Base-by-base conservation (phyloP, 2,329 filamentous ascomycete genomes). In the Drechslerella stenobrocha region DNA sequence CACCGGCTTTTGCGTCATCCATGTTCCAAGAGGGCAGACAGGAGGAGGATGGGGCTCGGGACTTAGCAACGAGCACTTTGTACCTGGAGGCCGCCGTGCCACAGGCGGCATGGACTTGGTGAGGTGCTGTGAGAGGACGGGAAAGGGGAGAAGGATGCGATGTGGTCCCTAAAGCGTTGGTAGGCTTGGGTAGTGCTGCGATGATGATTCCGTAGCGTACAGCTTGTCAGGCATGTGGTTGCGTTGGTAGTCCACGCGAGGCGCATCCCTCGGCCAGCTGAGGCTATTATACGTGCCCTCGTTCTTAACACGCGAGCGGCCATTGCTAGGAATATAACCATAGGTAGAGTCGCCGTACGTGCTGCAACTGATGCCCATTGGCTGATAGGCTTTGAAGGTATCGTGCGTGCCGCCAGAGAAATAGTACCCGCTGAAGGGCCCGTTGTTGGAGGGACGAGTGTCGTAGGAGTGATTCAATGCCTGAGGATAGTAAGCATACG, bases 261-360 rank as follows among this genome's bases (percentile, higher is more conserved):
- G 61, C 7, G 61, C 55, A 46, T 66, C 61, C 1, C 61, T 47
- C 22, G 61, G 61, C 53, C 53, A 66, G 26, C 53, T 66, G 7
- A 66, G 48, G 7, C 42, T 59, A n/a, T 66, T 66, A 28, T 58
- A 66, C 2, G 52, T 9, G 7, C 42, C 37, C 42, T 66, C 61
- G 20, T 58, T 66, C 34, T 66, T 66, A 20, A 66, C 61, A 6
- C 61, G 47, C 40, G 61, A 66, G 11, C 61, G 61, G 1, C 61
- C 61, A 24, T 37, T 66, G 44, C 48, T 58, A 1, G 61, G 61
- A 30, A 66, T 55, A 26, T 66, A 66, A 1, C 61, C 61, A 18
- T 66, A 66, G 6, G 61, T 66, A 3, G 61, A 66, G 48, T 66
- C 61, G 8, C 61, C 61, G 22, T 66, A 66, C 2, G 61, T 66